Percentiles rank a stretch among this genome's conserved stretches.
phyloP scores from a whole-genome alignment of 306 rosid genomes.

The Lagenaria siceraria region DNA sequence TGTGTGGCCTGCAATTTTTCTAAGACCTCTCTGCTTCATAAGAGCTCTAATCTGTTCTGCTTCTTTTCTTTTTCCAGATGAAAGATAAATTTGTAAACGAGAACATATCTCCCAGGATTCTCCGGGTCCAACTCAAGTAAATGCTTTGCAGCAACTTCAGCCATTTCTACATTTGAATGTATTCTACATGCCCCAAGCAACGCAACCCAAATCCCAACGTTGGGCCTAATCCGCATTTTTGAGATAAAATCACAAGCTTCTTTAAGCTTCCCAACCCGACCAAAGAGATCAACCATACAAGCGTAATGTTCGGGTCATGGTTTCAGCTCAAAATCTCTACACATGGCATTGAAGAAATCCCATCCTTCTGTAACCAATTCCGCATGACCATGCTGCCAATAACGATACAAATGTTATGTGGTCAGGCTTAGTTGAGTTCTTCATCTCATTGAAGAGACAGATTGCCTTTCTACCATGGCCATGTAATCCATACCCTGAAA shows the following conservation, averaged over 20 bases:
- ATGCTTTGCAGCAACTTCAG: conserved; percentile 21
- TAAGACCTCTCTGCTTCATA: conserved; percentile 29
- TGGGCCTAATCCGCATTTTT: conserved; percentile 29
- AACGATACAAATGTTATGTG: conserved; percentile 18
- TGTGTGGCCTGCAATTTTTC: conserved; percentile 28
- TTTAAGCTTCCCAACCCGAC: conserved; percentile 28
- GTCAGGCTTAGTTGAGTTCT: conserved; percentile 20
- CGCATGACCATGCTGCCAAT: conserved; percentile 34
- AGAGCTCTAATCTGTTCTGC: conserved; percentile 22
- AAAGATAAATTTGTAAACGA: conserved; percentile 33
- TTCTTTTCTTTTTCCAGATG: conserved; percentile 16
- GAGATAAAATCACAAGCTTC: conserved; percentile 26
- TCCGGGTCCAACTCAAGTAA: conserved; percentile 25
- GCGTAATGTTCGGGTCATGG: conserved; percentile 33
- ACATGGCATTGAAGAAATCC: conserved; percentile 29
- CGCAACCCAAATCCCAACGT: conserved; percentile 35
- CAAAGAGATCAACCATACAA: conserved; percentile 36
- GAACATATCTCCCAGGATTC: conserved; percentile 28
- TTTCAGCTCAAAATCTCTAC: conserved; percentile 18
- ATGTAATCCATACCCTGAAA: conserved; percentile 32
- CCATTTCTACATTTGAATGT: conserved; percentile 29
- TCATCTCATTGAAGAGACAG: conserved; percentile 29
- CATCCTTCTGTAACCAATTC: conserved; percentile 33
- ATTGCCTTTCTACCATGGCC: conserved; percentile 27
- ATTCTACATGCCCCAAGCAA: conserved; percentile 32